A percentile compares a stretch with the other conserved stretches of the same genome.
Evolutionary conservation across 176 grass and related monocot genomes (phyloP).

Genomic region (Ensete glaucum): DNA sequence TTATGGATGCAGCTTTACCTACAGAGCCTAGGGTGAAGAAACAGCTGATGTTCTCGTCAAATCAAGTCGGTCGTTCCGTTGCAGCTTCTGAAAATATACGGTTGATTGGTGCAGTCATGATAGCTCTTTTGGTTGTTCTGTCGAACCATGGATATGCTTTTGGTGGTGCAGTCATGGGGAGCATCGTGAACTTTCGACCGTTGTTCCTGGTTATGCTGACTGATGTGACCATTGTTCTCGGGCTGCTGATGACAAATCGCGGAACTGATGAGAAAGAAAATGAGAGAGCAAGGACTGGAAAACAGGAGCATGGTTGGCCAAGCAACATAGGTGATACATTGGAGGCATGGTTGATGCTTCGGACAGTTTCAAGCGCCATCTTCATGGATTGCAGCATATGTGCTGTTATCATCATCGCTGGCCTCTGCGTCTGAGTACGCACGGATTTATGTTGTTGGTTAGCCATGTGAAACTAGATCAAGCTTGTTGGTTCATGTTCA

Average conservation of each 20-base stretch:
- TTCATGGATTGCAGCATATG: slow-evolving; percentile 73
- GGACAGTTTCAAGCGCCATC: slow-evolving; percentile 39
- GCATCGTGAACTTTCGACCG: slow-evolving; percentile 46
- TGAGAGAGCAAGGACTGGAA: slow-evolving; percentile 11
- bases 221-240: slow-evolving; percentile 37
- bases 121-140: slow-evolving; percentile 50
- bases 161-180: slow-evolving; percentile 30
- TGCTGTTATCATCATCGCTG: slow-evolving; percentile 63
- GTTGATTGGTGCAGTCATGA: slow-evolving; percentile 31
- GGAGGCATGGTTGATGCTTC: slow-evolving; percentile 46
- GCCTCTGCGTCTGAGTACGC: slow-evolving; percentile 37
- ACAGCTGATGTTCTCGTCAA: slow-evolving; percentile 32
- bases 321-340: slow-evolving; percentile 42
- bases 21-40: not conserved
- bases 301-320: slow-evolving; percentile 21
- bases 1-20: not conserved
- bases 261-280: slow-evolving; percentile 21
- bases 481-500: not conserved
- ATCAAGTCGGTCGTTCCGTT: slow-evolving; percentile 44
- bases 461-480: not conserved
- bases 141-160: slow-evolving; percentile 29
- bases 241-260: slow-evolving; percentile 35
- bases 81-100: slow-evolving; percentile 55
- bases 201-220: slow-evolving; percentile 62
- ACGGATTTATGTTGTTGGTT: not conserved